phyloP scores from a whole-genome alignment of 345 rosid genomes.

The Balakata baccata region DNA sequence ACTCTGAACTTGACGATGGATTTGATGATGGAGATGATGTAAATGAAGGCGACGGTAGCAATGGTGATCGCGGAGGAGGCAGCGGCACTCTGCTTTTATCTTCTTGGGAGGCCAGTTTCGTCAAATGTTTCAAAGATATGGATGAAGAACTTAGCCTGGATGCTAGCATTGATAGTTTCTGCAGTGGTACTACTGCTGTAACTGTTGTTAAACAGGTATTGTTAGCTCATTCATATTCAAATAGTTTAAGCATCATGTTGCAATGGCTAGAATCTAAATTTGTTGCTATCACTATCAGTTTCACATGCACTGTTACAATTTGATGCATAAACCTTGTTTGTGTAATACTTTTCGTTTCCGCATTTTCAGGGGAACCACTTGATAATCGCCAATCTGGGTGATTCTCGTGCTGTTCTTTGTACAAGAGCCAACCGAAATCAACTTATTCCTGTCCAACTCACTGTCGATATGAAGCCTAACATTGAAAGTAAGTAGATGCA shows the following conservation, averaged over 20 bases:
- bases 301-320: too few relatives aligned
- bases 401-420: conserved; percentile 90
- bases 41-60: background rate
- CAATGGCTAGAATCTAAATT: too few relatives aligned
- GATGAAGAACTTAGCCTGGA: conserved; percentile 64
- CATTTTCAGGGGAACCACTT: conserved; percentile 69
- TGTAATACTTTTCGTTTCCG: background rate
- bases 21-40: background rate
- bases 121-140: conserved; percentile 54
- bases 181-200: conserved; percentile 94
- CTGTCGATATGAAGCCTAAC: conserved; percentile 78
- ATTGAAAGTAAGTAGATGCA: conserved; percentile 58
- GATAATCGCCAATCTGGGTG: conserved; percentile 80
- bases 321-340: too few relatives aligned
- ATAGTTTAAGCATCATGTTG: too few relatives aligned
- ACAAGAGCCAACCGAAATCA: conserved; percentile 52
- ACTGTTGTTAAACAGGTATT: conserved; percentile 64
- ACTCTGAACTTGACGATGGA: background rate
- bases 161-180: conserved; percentile 62
- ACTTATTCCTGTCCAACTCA: conserved; percentile 72
- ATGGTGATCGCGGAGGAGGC: background rate
- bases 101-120: conserved; percentile 38
- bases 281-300: too few relatives aligned
- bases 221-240: background rate
- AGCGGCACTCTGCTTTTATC: conserved; percentile 18